Evolutionary conservation across 164 flowering plant species (phyloP).

Genomic region (Nymphaea colorata): DNA sequence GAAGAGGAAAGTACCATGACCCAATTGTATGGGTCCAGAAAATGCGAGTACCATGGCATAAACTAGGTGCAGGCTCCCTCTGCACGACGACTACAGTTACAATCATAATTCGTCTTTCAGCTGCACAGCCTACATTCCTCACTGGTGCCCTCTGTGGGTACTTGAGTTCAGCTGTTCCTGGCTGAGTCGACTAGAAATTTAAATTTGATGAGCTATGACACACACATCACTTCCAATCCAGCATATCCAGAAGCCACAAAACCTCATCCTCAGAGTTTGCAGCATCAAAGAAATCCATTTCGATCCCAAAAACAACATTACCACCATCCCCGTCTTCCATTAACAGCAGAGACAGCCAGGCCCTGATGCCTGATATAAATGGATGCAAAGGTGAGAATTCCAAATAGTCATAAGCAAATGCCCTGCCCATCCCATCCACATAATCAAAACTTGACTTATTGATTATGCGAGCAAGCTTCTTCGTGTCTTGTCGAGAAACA

Average conservation of each 20-base stretch:
- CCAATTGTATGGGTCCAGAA: too few species aligned
- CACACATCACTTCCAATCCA: constrained; percentile 46
- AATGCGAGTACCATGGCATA: too few species aligned
- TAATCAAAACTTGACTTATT: constrained; percentile 61
- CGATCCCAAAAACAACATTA: constrained; percentile 72
- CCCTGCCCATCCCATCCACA: constrained; percentile 59
- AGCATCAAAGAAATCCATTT: constrained; percentile 80
- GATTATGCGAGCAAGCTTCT: constrained; percentile 58
- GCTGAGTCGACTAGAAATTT: not conserved
- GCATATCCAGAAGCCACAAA: constrained; percentile 83
- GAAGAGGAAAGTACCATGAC: too few species aligned
- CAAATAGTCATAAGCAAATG: constrained; percentile 78
- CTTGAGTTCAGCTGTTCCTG: not conserved
- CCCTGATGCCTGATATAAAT: constrained; percentile 57
- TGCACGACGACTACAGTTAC: too few species aligned
- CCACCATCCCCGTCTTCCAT: constrained; percentile 51
- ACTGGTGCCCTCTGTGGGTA: not conserved
- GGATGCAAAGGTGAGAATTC: constrained; percentile 72
- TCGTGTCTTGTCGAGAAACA: constrained; percentile 61
- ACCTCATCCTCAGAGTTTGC: constrained; percentile 73
- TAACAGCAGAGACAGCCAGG: constrained; percentile 84
- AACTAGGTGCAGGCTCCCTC: too few species aligned
- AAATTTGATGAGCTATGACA: not conserved
- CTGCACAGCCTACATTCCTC: too few species aligned
- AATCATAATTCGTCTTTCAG: too few species aligned